A percentile compares a stretch with the other conserved stretches of the same genome.
These are phyloP conservation scores for Tilletia caries DNA, from an alignment of 1,284 basidiomycete species.

Conservation along the genomic window DNA sequence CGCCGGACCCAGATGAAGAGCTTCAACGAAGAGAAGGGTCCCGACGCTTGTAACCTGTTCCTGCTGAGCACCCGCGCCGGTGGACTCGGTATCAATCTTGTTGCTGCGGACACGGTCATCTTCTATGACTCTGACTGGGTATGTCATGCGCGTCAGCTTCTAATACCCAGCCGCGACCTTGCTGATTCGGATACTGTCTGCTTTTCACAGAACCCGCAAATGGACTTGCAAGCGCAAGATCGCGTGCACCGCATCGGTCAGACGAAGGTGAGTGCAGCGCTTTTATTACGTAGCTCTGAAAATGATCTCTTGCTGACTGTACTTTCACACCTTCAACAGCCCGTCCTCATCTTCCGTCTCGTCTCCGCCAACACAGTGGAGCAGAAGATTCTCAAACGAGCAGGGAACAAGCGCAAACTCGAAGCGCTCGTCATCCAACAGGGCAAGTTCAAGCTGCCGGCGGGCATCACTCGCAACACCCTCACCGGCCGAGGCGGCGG, in stretches of 20 bases:
- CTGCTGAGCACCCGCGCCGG: conserved; percentile 87
- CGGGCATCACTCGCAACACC: conserved; percentile 16
- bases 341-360: conserved; percentile 69
- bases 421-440: conserved; percentile 92
- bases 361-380: conserved; percentile 74
- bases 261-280: conserved; percentile 58
- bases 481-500: conserved; percentile 69
- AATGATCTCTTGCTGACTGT: conserved; percentile 1
- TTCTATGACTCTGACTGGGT: conserved; percentile 88
- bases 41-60: conserved; percentile 71
- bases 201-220: conserved; percentile 69
- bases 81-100: conserved; percentile 79
- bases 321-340: conserved; percentile 11
- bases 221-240: conserved; percentile 94
- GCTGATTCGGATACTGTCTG: background rate
- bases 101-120: conserved; percentile 70
- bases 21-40: conserved; percentile 75
- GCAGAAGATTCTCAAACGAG: conserved; percentile 82
- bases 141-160: conserved; percentile 55
- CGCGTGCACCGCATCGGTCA: conserved; percentile 94
- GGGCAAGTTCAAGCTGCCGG: conserved; percentile 58
- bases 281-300: conserved; percentile 10
- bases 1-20: conserved; percentile 77
- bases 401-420: conserved; percentile 79
- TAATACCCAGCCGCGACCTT: background rate